Base-by-base conservation (phyloP, 441 rosid species). In the Viola pubescens region DNA sequence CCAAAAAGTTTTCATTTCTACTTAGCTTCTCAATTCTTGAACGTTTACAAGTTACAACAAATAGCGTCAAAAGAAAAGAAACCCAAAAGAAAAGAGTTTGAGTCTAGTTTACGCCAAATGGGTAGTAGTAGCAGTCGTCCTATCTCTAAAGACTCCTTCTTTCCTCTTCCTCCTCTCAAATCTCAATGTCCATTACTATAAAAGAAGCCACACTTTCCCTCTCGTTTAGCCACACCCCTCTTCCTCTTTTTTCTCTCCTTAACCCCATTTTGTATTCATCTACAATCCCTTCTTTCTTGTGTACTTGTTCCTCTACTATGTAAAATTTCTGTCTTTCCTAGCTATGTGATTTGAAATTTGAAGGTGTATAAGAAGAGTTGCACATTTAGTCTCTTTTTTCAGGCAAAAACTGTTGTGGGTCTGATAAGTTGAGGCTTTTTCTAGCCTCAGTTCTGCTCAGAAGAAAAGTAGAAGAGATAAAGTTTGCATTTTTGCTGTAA, bases 61-160 rank as follows among this genome's bases (percentile, higher is more conserved):
- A 73, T 70, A 64, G 77, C 82, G 83, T 80, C 80, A 73, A 76
- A 71, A 45, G 45, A 6, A 37, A 54, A 37, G 39, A n/a, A n/a
- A n/a, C n/a, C n/a, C n/a, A n/a, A n/a, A n/a, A n/a, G n/a, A n/a
- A n/a, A n/a, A n/a, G n/a, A n/a, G n/a, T n/a, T n/a, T 82, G 97
- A 91, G 96, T 88, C 82, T 84, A 11, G 81, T 81, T 82, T 77
- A 91, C 95, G 97, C 97, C 82, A 90, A 69, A 71, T 53, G 70
- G 64, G 26, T 19, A 19, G 26, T 19, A 19, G 26, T 19, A 19
- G 26, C 26, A 19, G 81, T 77, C 87, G 84, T 78, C 88, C 63
- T 68, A 71, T 65, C 74, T 70, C 71, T 70, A 42, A 48, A 62
- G 49, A 34, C 44, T 60, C 66, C 65, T 39, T 42, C 59, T 58